phyloP scores from a whole-genome alignment of 805 yeast genomes.

The Metschnikowia corniflorae region DNA sequence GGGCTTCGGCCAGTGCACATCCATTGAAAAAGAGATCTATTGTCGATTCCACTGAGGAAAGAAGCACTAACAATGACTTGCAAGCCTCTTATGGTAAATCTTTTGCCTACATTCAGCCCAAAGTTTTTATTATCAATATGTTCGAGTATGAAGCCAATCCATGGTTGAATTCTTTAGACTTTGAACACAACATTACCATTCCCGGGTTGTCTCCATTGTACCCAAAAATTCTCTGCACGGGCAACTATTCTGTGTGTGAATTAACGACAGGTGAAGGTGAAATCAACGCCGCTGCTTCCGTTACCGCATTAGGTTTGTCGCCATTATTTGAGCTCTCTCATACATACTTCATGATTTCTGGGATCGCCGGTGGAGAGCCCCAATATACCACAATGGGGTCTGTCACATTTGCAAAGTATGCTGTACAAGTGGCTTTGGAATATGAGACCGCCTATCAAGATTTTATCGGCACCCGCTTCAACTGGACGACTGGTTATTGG shows the following conservation, averaged over 20 bases:
- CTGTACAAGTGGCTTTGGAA: conserved; percentile 59
- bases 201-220: conserved; percentile 66
- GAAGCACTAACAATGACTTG: conserved; percentile 16
- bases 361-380: conserved; percentile 67
- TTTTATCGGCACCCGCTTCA: conserved; percentile 26
- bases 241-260: conserved; percentile 53
- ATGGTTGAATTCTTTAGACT: conserved; percentile 48
- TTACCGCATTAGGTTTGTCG: conserved; percentile 50
- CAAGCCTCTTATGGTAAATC: conserved; percentile 28
- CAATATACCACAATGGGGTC: conserved; percentile 53
- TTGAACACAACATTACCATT: conserved; percentile 51
- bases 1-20: conserved; percentile 15
- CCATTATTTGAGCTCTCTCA: conserved; percentile 55
- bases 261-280: conserved; percentile 69
- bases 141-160: conserved; percentile 50
- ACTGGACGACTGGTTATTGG: conserved; percentile 62
- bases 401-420: conserved; percentile 57
- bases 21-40: conserved; percentile 16
- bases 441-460: conserved; percentile 51
- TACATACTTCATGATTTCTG: conserved; percentile 61
- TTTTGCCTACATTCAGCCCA: conserved; percentile 44
- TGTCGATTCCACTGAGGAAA: conserved; percentile 13
- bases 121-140: conserved; percentile 54
- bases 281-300: conserved; percentile 59
- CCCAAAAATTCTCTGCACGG: conserved; percentile 54